A percentile compares a stretch with the other conserved stretches of the same genome.
Conservation (phyloP, 2,329 filamentous ascomycete species). For the Raffaelea albimanens region DNA sequence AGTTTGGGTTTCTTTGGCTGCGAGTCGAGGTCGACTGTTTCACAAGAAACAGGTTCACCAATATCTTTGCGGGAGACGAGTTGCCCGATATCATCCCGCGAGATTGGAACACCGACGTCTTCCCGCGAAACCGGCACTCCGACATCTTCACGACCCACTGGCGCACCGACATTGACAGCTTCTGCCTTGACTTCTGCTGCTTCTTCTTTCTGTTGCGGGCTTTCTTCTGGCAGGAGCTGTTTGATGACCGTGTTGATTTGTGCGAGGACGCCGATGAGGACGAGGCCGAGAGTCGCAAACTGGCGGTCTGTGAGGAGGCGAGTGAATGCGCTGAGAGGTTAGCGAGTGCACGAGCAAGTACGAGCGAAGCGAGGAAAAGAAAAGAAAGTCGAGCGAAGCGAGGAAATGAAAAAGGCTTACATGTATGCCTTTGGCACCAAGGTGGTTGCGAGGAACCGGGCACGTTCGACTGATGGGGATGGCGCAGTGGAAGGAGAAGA, state of each 20-base stretch:
- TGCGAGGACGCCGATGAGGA: constrained; percentile 56
- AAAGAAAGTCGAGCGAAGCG: background rate
- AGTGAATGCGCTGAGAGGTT: constrained; percentile 47
- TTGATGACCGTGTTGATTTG: constrained; percentile 40
- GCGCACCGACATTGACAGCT: background rate
- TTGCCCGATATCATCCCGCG: too few species aligned
- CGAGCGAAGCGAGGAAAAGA: background rate
- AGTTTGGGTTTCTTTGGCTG: too few species aligned
- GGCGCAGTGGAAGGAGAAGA: background rate
- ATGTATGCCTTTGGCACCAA: constrained; percentile 33
- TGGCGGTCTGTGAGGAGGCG: constrained; percentile 63
- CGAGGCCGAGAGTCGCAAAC: constrained; percentile 60
- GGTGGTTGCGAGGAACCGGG: constrained; percentile 28
- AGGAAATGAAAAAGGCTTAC: constrained; percentile 23
- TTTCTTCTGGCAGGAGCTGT: constrained; percentile 18
- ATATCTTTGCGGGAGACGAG: too few species aligned
- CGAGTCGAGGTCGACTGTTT: too few species aligned
- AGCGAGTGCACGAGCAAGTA: background rate
- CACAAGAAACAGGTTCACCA: too few species aligned
- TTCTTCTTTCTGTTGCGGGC: constrained; percentile 9
- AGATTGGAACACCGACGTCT: too few species aligned
- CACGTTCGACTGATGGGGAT: constrained; percentile 13
- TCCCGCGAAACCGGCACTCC: too few species aligned
- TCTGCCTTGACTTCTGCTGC: background rate
- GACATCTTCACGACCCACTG: background rate